A percentile compares a stretch with the other conserved stretches of the same genome.
phyloP scores from a whole-genome alignment of 208 protist species.

The Blechomonas ayalai region DNA sequence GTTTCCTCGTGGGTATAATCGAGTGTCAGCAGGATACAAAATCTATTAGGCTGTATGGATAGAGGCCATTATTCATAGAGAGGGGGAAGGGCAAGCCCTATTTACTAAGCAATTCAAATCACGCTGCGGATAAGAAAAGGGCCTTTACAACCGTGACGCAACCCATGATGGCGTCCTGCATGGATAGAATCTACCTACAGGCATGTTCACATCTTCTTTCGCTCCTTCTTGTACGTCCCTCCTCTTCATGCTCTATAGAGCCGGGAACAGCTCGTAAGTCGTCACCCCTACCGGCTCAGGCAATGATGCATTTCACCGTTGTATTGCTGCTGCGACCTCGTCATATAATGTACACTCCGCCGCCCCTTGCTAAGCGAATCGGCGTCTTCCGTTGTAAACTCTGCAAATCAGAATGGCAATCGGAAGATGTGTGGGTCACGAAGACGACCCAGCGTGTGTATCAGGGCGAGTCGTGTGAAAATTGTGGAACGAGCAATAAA shows the following conservation, averaged over 20 bases:
- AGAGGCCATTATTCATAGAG: not conserved
- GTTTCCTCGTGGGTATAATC: slow-evolving; percentile 1
- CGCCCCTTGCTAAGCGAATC: slow-evolving; percentile 56
- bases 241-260: no score
- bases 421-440: slow-evolving; percentile 80
- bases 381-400: slow-evolving; percentile 65
- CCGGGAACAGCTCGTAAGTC: not conserved
- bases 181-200: no score
- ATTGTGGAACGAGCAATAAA: slow-evolving; percentile 78
- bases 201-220: no score
- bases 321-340: slow-evolving; percentile 53
- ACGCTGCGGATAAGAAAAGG: no score
- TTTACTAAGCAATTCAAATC: no score
- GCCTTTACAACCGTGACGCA: no score
- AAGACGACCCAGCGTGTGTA: slow-evolving; percentile 85
- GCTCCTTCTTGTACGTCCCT: no score
- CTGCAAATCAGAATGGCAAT: slow-evolving; percentile 61
- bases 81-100: not conserved
- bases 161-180: no score
- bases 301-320: slow-evolving; percentile 42
- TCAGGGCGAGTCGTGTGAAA: slow-evolving; percentile 80
- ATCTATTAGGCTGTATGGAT: not conserved
- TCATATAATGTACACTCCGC: slow-evolving; percentile 86
- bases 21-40: not conserved
- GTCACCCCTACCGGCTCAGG: not conserved